These are phyloP conservation scores for Lolium multiflorum DNA, from an alignment of 176 grass and related monocot genomes.

Conservation along the genomic window DNA sequence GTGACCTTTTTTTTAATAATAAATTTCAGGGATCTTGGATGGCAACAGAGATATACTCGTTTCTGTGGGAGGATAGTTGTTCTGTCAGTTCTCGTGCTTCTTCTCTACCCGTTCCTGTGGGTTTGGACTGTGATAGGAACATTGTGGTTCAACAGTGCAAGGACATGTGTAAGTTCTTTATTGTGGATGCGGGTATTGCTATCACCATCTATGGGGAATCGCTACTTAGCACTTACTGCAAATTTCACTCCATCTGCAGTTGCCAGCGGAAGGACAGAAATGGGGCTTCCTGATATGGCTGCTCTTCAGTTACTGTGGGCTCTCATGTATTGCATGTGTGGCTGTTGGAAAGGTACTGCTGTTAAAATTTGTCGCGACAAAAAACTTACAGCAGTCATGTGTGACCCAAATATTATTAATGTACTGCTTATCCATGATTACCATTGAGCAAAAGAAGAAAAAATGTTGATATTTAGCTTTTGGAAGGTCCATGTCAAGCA, in stretches of 20 bases:
- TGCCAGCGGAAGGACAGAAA: constrained; percentile 97
- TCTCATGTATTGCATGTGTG: constrained; percentile 86
- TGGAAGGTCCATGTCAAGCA: neutral
- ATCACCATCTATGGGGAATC: neutral
- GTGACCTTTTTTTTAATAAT: neutral
- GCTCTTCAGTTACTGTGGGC: constrained; percentile 93
- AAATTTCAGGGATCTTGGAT: constrained; percentile 88
- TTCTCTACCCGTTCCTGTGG: constrained; percentile 96
- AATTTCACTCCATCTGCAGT: constrained; percentile 47
- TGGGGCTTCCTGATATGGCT: constrained; percentile 99
- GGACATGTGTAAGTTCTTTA: constrained; percentile 77
- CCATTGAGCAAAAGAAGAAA: neutral
- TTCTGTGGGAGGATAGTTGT: constrained; percentile 96
- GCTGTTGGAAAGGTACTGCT: constrained; percentile 84
- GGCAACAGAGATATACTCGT: constrained; percentile 91
- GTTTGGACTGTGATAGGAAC: constrained; percentile 99
- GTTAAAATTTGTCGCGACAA: too few species aligned
- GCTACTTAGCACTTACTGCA: neutral
- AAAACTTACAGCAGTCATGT: too few species aligned
- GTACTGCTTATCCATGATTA: constrained; percentile 3
- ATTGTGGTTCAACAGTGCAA: constrained; percentile 94
- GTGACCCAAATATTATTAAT: too few species aligned
- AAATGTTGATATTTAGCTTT: too few species aligned
- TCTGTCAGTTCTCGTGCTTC: constrained; percentile 82
- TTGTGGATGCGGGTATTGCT: neutral